A percentile compares a stretch with the other conserved stretches of the same genome.
Evolutionary conservation across 1,284 basidiomycete species (phyloP).

Genomic region (Cryptococcus sp.): DNA sequence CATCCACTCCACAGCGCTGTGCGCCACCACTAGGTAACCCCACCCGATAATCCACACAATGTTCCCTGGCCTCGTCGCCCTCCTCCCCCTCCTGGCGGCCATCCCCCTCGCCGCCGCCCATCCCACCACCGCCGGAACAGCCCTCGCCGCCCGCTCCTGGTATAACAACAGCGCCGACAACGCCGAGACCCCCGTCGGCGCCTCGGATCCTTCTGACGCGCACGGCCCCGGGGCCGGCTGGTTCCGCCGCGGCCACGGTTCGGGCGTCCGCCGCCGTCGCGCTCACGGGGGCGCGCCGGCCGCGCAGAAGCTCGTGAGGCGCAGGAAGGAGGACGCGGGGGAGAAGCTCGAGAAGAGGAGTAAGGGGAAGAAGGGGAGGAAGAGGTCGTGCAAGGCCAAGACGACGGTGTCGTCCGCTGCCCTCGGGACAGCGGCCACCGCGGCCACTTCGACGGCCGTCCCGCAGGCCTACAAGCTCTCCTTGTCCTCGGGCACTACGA

Average conservation of each 20-base stretch:
- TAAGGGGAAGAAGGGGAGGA: slow-evolving; percentile 5
- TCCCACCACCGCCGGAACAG: background rate
- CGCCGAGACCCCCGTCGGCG: background rate
- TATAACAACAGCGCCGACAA: slow-evolving; percentile 5
- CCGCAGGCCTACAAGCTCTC: background rate
- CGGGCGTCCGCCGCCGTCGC: background rate
- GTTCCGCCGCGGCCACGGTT: slow-evolving; percentile 2
- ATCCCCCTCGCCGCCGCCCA: slow-evolving; percentile 5
- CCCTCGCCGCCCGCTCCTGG: slow-evolving; percentile 7
- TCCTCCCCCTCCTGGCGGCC: slow-evolving; percentile 16
- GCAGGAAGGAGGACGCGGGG: slow-evolving; percentile 4
- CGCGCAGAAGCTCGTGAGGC: slow-evolving; percentile 12
- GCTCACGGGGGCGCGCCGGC: background rate
- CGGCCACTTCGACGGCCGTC: background rate
- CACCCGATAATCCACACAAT: slow-evolving; percentile 3
- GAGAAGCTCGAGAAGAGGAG: background rate
- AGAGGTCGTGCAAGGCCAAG: slow-evolving; percentile 9
- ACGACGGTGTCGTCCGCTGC: slow-evolving; percentile 1
- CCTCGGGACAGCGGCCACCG: background rate
- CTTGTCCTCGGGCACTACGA: background rate
- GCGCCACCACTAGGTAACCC: background rate
- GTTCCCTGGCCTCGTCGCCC: slow-evolving; percentile 10
- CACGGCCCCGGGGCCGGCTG: slow-evolving; percentile 6
- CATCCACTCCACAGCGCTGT: background rate
- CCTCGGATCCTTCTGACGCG: background rate